Evolutionary conservation across 2,329 filamentous ascomycete species (phyloP), one percentile per base, ranked within the genome.

Genomic region (Venturia aucupariae): DNA sequence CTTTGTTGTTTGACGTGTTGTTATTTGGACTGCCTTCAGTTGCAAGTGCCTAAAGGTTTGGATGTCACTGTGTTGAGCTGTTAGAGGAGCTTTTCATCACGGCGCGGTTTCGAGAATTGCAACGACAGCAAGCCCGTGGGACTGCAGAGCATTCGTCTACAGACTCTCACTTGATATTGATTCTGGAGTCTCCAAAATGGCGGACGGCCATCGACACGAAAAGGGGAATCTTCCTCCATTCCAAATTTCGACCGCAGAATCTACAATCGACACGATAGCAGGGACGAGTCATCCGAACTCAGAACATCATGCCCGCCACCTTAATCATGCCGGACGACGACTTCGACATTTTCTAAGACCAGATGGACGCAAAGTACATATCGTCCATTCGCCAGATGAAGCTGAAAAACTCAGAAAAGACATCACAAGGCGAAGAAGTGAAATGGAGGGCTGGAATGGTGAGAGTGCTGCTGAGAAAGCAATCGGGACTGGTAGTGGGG

Each of bases 361-460:
- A 0, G 76, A 82, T 70, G 85, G 85, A 32, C 78, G 78, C 64
- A 79, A 79, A 67, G 77, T 86, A 5, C 80, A 86, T 64, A 80
- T 86, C 62, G 82, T 82, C 7, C 73, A 80, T 3, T 78, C 76
- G 1, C 84, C 84, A 1, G 81, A 84, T 68, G 83, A 86, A 67
- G 77, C 79, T 4, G 75, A 78, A n/a, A 69, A 70, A 1, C 71
- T 86, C 35, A 75, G 78, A 5, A 75, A 75, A 51, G 78, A 79
- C 38, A 77, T 85, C 48, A 70, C 71, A 4, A 68, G 68, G 22
- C 71, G 72, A 10, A 71, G 74, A 68, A 71, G 71, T 22, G 57
- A 41, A 27, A 11, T 41, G 5, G 68, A 70, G 64, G 68, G 68
- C 24, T 76, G 80, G 27, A 35, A 35, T 59, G 82, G 85, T 63